Conservation (phyloP, 164 flowering plant species). For the Paratinospora sagittata region DNA sequence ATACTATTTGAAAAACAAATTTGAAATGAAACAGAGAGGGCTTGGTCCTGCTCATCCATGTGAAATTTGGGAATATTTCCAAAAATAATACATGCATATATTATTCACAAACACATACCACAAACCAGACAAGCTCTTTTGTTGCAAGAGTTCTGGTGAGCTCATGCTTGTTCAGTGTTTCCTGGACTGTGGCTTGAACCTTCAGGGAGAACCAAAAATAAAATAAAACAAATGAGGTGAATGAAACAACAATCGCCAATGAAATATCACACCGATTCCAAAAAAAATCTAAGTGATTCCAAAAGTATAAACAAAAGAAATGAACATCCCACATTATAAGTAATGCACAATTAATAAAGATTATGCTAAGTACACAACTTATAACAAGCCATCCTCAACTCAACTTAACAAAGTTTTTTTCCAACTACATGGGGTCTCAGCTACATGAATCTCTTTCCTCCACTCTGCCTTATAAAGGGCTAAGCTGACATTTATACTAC, state of each 20-base stretch:
- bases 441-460: too few relatives aligned
- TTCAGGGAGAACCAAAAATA: slow-evolving; percentile 10
- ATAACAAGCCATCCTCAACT: too few relatives aligned
- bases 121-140: slow-evolving; percentile 74
- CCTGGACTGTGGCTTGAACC: slow-evolving; percentile 48
- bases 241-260: background rate
- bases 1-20: background rate
- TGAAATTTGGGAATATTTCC: background rate
- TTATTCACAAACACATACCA: slow-evolving; percentile 37
- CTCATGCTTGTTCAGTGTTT: slow-evolving; percentile 54
- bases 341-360: background rate
- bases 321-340: too few relatives aligned
- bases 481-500: too few relatives aligned
- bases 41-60: background rate
- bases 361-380: background rate
- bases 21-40: background rate
- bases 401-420: too few relatives aligned
- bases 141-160: slow-evolving; percentile 67
- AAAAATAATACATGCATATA: background rate
- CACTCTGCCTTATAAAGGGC: too few relatives aligned
- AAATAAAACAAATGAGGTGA: background rate
- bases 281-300: background rate
- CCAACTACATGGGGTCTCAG: too few relatives aligned
- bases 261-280: background rate
- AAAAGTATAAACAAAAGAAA: too few relatives aligned